Base-by-base conservation (phyloP, 352 stramenopile genomes). In the Globisporangium perplexum region DNA sequence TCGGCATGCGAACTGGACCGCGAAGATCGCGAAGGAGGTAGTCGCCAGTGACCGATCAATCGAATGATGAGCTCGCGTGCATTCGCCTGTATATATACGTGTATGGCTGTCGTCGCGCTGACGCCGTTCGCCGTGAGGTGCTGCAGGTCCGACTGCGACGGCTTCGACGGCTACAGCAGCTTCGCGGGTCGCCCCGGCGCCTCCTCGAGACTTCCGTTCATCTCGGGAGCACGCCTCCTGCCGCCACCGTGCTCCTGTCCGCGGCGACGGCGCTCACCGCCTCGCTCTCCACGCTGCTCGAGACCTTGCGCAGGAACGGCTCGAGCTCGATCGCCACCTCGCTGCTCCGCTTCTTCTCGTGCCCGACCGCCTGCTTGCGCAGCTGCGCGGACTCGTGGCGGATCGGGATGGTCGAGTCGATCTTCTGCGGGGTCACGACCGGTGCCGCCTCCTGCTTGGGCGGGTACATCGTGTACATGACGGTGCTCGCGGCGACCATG, bases 381-480 rank as follows among this genome's bases (percentile, higher is more conserved):
- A 50, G 8, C 44, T 50, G 42, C 30, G 22, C 17, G 4, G 7
- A 4, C 4, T 56, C 31, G 41, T 62, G 47, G 22, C 44, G 48
- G 41, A 61, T 61, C 11, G 48, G 8, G 44, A 62, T 28, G 2
- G 55, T 62, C 39, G 48, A 38, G 35, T 62, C 42, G 42, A 62
- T 57, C 33, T 62, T 62, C 31, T 53, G 43, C 23, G 31, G 53
- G 5, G 51, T 49, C 28, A 53, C 47, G 15, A 57, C 47, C 1
- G 57, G 26, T 48, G 77, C 74, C n/a, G 47, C 42, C 14, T 51
- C 48, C 36, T 57, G 55, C 58, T 52, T 60, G 22, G 77, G 73
- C 15, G 83, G 74, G 44, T 90, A 88, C 39, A 81, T 71, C 31
- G 78, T 85, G 66, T 93, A 93, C 53, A 93, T 53, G 31, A 77